Conservation (phyloP, 805 yeast species). For the Isabelozyma gotoi region DNA sequence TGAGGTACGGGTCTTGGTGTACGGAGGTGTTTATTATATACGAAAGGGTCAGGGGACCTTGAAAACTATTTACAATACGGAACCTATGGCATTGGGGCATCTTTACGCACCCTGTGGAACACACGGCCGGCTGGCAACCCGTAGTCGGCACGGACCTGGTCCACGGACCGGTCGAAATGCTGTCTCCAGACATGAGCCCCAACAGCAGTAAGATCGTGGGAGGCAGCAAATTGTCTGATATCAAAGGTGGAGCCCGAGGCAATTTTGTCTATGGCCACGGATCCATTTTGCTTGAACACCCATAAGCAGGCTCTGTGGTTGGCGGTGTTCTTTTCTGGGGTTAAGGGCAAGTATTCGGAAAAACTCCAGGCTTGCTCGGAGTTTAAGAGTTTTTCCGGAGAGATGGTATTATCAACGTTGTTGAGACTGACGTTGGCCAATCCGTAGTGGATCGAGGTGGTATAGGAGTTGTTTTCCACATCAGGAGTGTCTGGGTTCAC, state of each 20-base stretch:
- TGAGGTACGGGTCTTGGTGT: too few relatives aligned
- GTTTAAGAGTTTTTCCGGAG: conserved; percentile 37
- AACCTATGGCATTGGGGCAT: conserved; percentile 18
- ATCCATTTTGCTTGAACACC: conserved; percentile 74
- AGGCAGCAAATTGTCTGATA: conserved; percentile 64
- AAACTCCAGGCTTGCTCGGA: conserved; percentile 36
- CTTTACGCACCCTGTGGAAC: conserved; percentile 59
- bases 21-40: too few relatives aligned
- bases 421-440: conserved; percentile 63
- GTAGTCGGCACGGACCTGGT: conserved; percentile 64
- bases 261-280: conserved; percentile 16
- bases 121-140: conserved; percentile 77
- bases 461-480: conserved; percentile 61
- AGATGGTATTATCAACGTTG: conserved; percentile 57
- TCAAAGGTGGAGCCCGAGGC: conserved; percentile 55
- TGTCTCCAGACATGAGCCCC: conserved; percentile 95
- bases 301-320: conserved; percentile 82
- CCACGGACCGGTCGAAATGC: conserved; percentile 74
- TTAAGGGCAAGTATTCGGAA: conserved; percentile 72
- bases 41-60: too few relatives aligned
- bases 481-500: conserved; percentile 95
- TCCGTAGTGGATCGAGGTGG: conserved; percentile 76
- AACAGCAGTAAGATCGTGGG: conserved; percentile 62
- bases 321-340: conserved; percentile 86
- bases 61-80: conserved; percentile 6